These are phyloP conservation scores for Trichoderma semiorbis DNA, from an alignment of 2,329 filamentous ascomycete species.

Conservation along the genomic window DNA sequence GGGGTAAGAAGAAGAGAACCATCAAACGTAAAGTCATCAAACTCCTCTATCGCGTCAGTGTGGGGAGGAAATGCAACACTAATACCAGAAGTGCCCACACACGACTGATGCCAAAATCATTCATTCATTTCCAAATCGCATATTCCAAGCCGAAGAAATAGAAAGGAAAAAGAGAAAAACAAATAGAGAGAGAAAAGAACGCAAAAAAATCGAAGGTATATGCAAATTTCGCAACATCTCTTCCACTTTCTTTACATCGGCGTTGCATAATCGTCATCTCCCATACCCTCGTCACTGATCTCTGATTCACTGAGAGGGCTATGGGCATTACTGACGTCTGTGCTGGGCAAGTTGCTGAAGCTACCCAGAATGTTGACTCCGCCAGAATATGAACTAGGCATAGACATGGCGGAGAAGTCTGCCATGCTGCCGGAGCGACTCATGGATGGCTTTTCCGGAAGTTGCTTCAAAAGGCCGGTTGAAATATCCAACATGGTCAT, in stretches of 20 bases:
- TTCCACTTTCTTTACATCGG: constrained; percentile 19
- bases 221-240: background rate
- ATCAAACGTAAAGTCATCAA: constrained; percentile 24
- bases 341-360: constrained; percentile 44
- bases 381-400: constrained; percentile 31
- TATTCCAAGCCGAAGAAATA: background rate
- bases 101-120: background rate
- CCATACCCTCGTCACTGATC: constrained; percentile 56
- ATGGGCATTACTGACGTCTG: constrained; percentile 48
- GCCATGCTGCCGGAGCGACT: constrained; percentile 51
- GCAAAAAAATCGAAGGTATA: background rate
- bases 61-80: constrained; percentile 23
- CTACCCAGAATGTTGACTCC: constrained; percentile 37
- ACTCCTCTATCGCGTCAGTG: constrained; percentile 28
- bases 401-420: constrained; percentile 41
- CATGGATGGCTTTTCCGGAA: constrained; percentile 68
- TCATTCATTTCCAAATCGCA: constrained; percentile 6
- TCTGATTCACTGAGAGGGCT: constrained; percentile 49
- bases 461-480: constrained; percentile 63
- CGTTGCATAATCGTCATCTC: constrained; percentile 39
- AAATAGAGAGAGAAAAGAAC: too few species aligned
- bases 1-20: constrained; percentile 19
- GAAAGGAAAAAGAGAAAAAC: background rate
- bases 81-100: constrained; percentile 22
- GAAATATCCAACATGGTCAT: constrained; percentile 74